phyloP scores from a whole-genome alignment of 495 filamentous ascomycete species.

The Xylaria cubensis region DNA sequence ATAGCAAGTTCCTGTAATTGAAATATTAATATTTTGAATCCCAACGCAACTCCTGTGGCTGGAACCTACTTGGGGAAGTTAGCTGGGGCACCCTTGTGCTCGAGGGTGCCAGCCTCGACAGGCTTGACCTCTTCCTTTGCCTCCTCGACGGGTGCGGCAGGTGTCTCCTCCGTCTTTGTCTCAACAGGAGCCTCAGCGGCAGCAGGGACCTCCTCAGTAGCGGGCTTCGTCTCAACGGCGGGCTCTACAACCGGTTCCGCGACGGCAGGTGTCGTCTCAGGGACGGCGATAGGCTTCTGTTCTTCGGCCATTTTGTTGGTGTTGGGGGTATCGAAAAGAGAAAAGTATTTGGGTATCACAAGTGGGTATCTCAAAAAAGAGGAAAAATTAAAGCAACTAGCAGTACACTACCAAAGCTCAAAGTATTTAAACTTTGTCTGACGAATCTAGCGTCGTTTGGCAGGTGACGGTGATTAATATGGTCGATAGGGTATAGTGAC shows the following conservation, averaged over 20 bases:
- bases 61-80: slow-evolving; percentile 83
- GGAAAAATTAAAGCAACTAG: slow-evolving; percentile 45
- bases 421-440: slow-evolving; percentile 34
- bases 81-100: slow-evolving; percentile 83
- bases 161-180: slow-evolving; percentile 55
- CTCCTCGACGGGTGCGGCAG: slow-evolving; percentile 45
- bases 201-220: slow-evolving; percentile 49
- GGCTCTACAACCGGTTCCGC: slow-evolving; percentile 48
- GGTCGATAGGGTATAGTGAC: slow-evolving; percentile 28
- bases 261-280: slow-evolving; percentile 47
- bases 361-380: slow-evolving; percentile 57
- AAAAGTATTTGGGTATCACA: slow-evolving; percentile 52
- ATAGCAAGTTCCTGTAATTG: slow-evolving; percentile 51
- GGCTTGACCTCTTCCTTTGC: slow-evolving; percentile 67
- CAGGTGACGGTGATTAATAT: slow-evolving; percentile 28
- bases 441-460: slow-evolving; percentile 40
- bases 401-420: slow-evolving; percentile 34
- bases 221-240: slow-evolving; percentile 44
- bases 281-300: slow-evolving; percentile 52
- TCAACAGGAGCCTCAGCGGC: slow-evolving; percentile 49
- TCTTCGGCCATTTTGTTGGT: slow-evolving; percentile 56
- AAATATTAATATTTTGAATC: slow-evolving; percentile 31
- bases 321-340: slow-evolving; percentile 49
- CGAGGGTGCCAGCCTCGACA: slow-evolving; percentile 76
- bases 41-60: not conserved